Base-by-base conservation (phyloP, 148 eudicot genomes). In the Cornus suecica region DNA sequence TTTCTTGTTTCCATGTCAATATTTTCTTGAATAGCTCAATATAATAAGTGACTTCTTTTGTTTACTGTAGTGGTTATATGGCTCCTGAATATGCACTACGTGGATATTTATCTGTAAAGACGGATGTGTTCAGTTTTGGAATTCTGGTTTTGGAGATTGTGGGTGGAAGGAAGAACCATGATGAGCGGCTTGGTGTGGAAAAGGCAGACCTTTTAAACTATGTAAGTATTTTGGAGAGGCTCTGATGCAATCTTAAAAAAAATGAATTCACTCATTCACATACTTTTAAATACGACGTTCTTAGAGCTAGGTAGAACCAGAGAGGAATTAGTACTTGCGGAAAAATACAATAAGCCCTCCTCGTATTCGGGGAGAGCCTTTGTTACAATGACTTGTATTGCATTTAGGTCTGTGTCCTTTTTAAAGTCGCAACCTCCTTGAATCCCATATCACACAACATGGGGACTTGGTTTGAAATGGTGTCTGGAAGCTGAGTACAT, bases 71-170 rank as follows among this genome's bases (percentile, higher is more conserved):
- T 60, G 97, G 98, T 20, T 91, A 93, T 76, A 91, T 91, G 91
- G 98, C 98, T 68, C 98, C 97, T 29, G 98, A 93, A 80, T 93
- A 93, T 80, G 91, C 92, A 56, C 84, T 89, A 83, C 88, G 76
- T 65, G 98, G 98, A 72, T 84, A 80, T 79, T 69, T 91, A 41
- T 91, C 98, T 2, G 94, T 93, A 65, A 93, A 93, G 84, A 81
- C 97, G 2, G 97, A 93, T 82, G 94, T 93, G 20, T 93, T 88
- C 77, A 91, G 97, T 76, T 93, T 85, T 64, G 98, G 98, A 68
- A 68, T 93, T 65, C 69, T 93, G 80, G 77, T 86, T 10, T 74
- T 93, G 80, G 98, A 93, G 86, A 86, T 93, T 78, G 91, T 93
- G 69, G 83, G 98, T 77, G 98, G 98, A 15, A 84, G 98, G 65